Percentiles rank a stretch among this genome's conserved stretches.
phyloP scores from a whole-genome alignment of 345 rosid genomes.

The Reutealis trisperma region DNA sequence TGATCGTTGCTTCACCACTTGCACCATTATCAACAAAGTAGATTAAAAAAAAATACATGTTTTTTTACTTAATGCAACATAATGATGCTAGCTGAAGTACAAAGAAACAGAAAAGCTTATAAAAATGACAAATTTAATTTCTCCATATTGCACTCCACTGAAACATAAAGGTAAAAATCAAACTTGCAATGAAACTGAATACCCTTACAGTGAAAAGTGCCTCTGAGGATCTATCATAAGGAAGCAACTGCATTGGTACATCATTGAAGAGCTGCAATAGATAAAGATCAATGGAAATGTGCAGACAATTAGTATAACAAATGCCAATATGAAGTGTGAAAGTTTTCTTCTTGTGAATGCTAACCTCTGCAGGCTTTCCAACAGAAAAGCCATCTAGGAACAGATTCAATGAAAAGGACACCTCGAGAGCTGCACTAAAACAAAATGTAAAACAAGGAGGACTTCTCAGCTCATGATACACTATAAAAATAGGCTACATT shows the following conservation, averaged over 20 bases:
- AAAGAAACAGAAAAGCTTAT: too few relatives aligned
- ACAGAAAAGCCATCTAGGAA: slow-evolving; percentile 32
- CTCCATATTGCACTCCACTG: too few relatives aligned
- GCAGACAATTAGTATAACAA: neutral
- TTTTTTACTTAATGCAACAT: too few relatives aligned
- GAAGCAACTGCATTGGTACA: slow-evolving; percentile 20
- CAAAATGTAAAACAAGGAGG: neutral
- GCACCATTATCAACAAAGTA: too few relatives aligned
- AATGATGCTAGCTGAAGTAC: too few relatives aligned
- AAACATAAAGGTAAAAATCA: too few relatives aligned
- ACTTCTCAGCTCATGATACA: neutral
- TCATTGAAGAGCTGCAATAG: slow-evolving; percentile 18
- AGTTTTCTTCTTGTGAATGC: neutral
- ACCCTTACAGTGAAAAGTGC: slow-evolving; percentile 28
- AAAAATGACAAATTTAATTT: too few relatives aligned
- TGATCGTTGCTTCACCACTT: too few relatives aligned
- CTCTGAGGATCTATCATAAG: slow-evolving; percentile 28
- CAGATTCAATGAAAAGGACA: slow-evolving; percentile 27
- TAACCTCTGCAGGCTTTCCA: slow-evolving; percentile 32
- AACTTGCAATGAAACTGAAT: too few relatives aligned
- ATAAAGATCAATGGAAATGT: neutral
- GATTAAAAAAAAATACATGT: too few relatives aligned
- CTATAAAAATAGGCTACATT: slow-evolving; percentile 4
- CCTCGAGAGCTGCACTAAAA: slow-evolving; percentile 25
- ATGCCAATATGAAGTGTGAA: neutral